Base-by-base conservation (phyloP, 164 flowering plant genomes). In the Vitis cinerea region DNA sequence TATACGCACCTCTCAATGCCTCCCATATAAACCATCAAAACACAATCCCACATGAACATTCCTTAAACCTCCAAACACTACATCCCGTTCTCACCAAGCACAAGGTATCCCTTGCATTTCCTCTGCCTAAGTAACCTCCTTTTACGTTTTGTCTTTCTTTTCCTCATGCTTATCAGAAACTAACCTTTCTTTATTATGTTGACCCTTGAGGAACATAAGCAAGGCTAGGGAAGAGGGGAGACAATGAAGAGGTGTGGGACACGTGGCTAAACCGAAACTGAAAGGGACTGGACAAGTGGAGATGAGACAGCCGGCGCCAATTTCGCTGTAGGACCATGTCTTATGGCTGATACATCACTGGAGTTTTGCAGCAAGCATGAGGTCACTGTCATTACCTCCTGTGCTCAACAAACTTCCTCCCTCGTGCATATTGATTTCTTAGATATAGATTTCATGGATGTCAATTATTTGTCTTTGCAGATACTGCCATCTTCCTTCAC, bases 221-320 rank as follows among this genome's bases (percentile, higher is more conserved):
- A 31, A 54, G 44, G 44, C 44, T 37, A 37, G 44, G 44, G 44
- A 6, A 30, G 12, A 59, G 30, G 15, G 61, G 61, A 63, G 63
- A 59, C 56, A 30, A 49, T 14, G 59, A 51, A 61, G 48, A 6
- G 11, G 15, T 11, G 11, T 12, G 7, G 11, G 3, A 67, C 71
- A 51, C 71, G 30, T 69, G 57, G 27, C 54, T 3, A 37, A 37
- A 37, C 44, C 44, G 44, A 37, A 37, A 8, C 50, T 60, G 59
- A 69, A 51, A 69, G 53, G 1, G 71, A 69, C 71, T 14, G 50
- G 50, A 17, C 50, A 17, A 1, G 31, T 8, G 29, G 50, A 5
- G 0, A 52, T 65, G 65, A 69, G 65, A 69, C 71, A 69, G 65
- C 65, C 13, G 65, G 71, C 59, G 71, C 60, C 10, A 63, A 61